Conservation (phyloP, 352 stramenopile species). For the Hyaloperonospora arabidopsidis region DNA sequence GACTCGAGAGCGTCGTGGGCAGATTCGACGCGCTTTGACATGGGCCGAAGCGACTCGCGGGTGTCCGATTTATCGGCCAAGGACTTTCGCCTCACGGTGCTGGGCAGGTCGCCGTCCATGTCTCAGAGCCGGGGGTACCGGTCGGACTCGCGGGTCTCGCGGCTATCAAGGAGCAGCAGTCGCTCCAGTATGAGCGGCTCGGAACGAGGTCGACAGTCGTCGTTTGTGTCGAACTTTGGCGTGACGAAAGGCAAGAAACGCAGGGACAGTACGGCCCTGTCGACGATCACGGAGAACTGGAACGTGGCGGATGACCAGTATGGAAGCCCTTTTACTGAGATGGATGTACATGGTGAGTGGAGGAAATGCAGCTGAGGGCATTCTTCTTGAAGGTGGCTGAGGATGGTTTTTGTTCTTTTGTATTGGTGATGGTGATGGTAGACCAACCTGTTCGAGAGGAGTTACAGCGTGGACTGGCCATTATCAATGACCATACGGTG, state of each 20-base stretch:
- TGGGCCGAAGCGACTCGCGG: constrained; percentile 70
- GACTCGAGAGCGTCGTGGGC: constrained; percentile 80
- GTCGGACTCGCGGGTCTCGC: constrained; percentile 59
- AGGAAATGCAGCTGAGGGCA: too few relatives aligned
- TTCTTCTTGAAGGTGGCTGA: too few relatives aligned
- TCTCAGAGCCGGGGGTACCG: constrained; percentile 34
- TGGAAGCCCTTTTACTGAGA: constrained; percentile 64
- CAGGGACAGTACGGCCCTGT: constrained; percentile 70
- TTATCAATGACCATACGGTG: constrained; percentile 85
- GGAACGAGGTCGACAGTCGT: constrained; percentile 39
- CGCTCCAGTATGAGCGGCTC: constrained; percentile 30
- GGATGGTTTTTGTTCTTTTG: neutral
- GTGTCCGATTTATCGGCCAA: constrained; percentile 65
- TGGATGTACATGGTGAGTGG: constrained; percentile 62
- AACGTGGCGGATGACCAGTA: constrained; percentile 75
- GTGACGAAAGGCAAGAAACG: constrained; percentile 47
- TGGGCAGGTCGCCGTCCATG: constrained; percentile 21
- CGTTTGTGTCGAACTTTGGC: constrained; percentile 76
- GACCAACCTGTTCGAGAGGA: constrained; percentile 81
- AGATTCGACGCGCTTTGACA: constrained; percentile 82
- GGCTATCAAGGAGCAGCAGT: constrained; percentile 46
- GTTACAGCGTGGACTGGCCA: constrained; percentile 64
- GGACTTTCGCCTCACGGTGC: constrained; percentile 54
- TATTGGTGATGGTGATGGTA: constrained; percentile 14
- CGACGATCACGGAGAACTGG: constrained; percentile 84